Evolutionary conservation across 1,284 basidiomycete genomes (phyloP).

Genomic region (Microstroma glucosiphilum): DNA sequence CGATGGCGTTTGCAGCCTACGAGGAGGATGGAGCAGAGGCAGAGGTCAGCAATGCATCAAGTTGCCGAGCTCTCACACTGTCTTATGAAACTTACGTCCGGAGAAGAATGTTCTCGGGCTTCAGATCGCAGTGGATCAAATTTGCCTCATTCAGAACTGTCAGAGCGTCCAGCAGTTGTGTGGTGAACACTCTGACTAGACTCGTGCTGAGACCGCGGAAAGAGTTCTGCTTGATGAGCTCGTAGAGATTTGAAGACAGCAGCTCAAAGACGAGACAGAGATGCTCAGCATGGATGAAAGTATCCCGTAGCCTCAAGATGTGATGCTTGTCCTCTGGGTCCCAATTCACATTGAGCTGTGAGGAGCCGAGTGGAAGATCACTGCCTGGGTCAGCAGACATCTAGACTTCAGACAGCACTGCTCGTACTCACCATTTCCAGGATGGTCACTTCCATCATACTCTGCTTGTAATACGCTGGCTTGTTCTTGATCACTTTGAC

Average conservation of each 20-base stretch:
- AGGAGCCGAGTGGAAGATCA: neutral
- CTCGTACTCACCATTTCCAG: slow-evolving; percentile 67
- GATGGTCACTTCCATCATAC: slow-evolving; percentile 99
- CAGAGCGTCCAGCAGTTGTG: slow-evolving; percentile 85
- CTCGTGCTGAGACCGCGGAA: slow-evolving; percentile 95
- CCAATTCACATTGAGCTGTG: slow-evolving; percentile 56
- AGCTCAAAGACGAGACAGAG: slow-evolving; percentile 96
- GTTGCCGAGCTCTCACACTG: neutral
- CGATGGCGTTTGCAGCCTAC: slow-evolving; percentile 76
- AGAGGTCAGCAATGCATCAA: slow-evolving; percentile 10
- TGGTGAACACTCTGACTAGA: slow-evolving; percentile 95
- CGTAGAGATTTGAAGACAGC: slow-evolving; percentile 93
- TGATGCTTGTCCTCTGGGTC: slow-evolving; percentile 91
- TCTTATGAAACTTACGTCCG: slow-evolving; percentile 22
- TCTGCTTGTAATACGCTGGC: slow-evolving; percentile 97
- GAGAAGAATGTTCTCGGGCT: slow-evolving; percentile 56
- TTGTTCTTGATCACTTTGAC: slow-evolving; percentile 99
- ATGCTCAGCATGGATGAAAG: slow-evolving; percentile 93
- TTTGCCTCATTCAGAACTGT: slow-evolving; percentile 88
- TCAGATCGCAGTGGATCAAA: slow-evolving; percentile 95
- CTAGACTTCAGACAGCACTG: neutral
- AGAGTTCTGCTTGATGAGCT: slow-evolving; percentile 99
- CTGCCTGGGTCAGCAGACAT: too few relatives aligned
- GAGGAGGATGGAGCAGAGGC: slow-evolving; percentile 52
- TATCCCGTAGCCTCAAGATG: slow-evolving; percentile 87